Percentiles rank a stretch among this genome's conserved stretches.
These are phyloP conservation scores for Boletus reticulatus DNA, from an alignment of 768 basidiomycete genomes.

Conservation along the genomic window DNA sequence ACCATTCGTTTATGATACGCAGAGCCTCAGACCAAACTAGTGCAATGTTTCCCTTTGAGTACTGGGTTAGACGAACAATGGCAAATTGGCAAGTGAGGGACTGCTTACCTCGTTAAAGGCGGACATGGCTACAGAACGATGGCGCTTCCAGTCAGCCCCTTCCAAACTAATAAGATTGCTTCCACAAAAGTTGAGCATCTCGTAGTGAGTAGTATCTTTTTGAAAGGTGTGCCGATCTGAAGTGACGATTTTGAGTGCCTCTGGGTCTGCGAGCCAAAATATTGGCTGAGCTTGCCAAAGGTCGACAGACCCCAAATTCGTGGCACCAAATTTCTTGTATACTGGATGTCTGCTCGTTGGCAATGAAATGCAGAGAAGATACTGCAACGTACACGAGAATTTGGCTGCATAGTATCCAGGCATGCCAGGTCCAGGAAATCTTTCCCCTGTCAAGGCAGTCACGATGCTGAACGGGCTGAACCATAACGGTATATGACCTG, in stretches of 20 bases:
- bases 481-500: conserved; percentile 24
- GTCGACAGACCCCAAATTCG: conserved; percentile 36
- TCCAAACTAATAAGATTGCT: conserved; percentile 42
- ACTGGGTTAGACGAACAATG: neutral
- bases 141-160: conserved; percentile 47
- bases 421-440: conserved; percentile 36
- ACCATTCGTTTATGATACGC: conserved; percentile 42
- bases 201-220: conserved; percentile 42
- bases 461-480: conserved; percentile 33
- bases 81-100: neutral
- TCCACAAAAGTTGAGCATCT: conserved; percentile 46
- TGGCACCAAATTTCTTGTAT: conserved; percentile 40
- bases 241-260: conserved; percentile 38
- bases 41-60: conserved; percentile 40
- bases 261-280: conserved; percentile 45
- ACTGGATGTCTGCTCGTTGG: conserved; percentile 20
- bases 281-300: conserved; percentile 30
- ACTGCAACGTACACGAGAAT: conserved; percentile 34
- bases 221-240: conserved; percentile 35
- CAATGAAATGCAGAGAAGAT: no score
- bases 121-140: conserved; percentile 42
- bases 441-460: conserved; percentile 25
- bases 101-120: conserved; percentile 47
- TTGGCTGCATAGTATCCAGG: conserved; percentile 34
- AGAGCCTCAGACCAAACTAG: conserved; percentile 49